Percentiles rank a stretch among this genome's conserved stretches.
Conservation (phyloP, 2,329 filamentous ascomycete genomes). For the Fusarium sp. region DNA sequence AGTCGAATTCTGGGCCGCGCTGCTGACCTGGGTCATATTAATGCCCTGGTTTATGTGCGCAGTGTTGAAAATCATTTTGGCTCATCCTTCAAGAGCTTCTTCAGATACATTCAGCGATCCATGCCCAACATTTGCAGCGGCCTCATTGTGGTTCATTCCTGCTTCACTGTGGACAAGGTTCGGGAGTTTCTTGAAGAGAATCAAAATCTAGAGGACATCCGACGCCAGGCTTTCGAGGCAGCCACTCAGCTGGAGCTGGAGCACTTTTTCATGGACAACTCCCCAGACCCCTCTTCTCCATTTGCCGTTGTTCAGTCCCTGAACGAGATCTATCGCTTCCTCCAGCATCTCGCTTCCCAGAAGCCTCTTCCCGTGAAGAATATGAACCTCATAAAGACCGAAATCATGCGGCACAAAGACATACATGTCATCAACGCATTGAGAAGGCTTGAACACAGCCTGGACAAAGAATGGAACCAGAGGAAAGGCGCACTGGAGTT, state of each 20-base stretch:
- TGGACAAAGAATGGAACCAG: not conserved
- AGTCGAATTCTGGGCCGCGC: not conserved
- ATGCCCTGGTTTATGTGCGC: not conserved
- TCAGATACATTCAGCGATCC: not conserved
- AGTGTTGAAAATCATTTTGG: not conserved
- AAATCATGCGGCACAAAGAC: not conserved
- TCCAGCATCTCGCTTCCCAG: not conserved
- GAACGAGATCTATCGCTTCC: not conserved
- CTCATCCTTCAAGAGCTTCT: not conserved
- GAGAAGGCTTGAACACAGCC: not conserved
- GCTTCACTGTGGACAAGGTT: not conserved
- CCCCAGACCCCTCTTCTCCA: not conserved
- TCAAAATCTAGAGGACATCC: not conserved
- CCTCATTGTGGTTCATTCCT: not conserved
- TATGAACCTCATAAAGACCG: not conserved
- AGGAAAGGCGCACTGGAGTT: not conserved
- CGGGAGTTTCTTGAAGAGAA: not conserved
- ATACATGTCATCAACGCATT: not conserved
- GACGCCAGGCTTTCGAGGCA: not conserved
- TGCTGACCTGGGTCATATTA: not conserved
- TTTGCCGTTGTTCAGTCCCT: not conserved
- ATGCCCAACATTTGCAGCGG: not conserved
- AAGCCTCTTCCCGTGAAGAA: not conserved
- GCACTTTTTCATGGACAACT: not conserved
- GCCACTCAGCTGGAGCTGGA: not conserved